Percentiles rank a stretch among this genome's conserved stretches.
These are phyloP conservation scores for Termitomyces eurrhizus DNA, from an alignment of 768 basidiomycete genomes.

Conservation along the genomic window DNA sequence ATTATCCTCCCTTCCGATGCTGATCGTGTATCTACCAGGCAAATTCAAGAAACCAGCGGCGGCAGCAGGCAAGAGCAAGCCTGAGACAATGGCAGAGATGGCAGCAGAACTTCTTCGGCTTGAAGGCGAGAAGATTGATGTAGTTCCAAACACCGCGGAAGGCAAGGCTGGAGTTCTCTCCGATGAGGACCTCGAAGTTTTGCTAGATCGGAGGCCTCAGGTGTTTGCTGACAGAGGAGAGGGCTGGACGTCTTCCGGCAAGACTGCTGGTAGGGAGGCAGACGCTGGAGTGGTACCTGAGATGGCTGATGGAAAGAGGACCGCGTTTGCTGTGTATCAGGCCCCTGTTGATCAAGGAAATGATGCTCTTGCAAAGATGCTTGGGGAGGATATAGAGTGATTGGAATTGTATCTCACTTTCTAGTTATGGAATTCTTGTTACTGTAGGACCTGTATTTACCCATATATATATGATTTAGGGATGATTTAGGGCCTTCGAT, in stretches of 20 bases:
- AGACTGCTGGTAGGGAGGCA: background rate
- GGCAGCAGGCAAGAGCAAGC: conserved; percentile 43
- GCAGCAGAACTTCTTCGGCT: conserved; percentile 72
- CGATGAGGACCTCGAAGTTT: conserved; percentile 73
- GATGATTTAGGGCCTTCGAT: too few relatives aligned
- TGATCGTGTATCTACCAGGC: conserved; percentile 34
- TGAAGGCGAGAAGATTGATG: conserved; percentile 87
- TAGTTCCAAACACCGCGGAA: conserved; percentile 70
- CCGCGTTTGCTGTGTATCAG: conserved; percentile 78
- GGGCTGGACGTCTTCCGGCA: conserved; percentile 63
- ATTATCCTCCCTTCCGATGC: background rate
- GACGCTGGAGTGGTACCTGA: conserved; percentile 5
- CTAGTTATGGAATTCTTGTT: background rate
- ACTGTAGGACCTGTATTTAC: background rate
- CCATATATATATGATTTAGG: too few relatives aligned
- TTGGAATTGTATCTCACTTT: background rate
- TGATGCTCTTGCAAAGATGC: conserved; percentile 65
- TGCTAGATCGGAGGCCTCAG: conserved; percentile 75
- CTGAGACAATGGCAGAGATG: conserved; percentile 74
- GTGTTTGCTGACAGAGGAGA: conserved; percentile 68
- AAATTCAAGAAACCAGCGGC: conserved; percentile 79
- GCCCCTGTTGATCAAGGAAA: conserved; percentile 59
- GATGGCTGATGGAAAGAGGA: conserved; percentile 30
- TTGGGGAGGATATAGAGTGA: conserved; percentile 41
- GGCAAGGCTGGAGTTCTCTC: conserved; percentile 73